Evolutionary conservation across 306 rosid species (phyloP), one percentile per base, ranked within the genome.

Genomic region (Gastrolobium villosum): DNA sequence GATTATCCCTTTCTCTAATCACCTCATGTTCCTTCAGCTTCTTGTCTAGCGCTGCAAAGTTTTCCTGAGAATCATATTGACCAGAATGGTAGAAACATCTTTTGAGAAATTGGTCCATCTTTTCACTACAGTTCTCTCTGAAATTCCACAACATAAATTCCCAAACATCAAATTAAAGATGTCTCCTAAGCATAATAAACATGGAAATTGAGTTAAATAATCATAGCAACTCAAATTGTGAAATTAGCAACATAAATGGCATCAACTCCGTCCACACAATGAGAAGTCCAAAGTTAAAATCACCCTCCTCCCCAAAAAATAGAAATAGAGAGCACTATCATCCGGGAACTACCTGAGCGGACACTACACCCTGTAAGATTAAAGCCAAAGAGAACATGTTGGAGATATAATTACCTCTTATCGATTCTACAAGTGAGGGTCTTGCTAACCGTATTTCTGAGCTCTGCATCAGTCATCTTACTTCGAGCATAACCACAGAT

Each of bases 21-120:
- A 93, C 98, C 97, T 93, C 98, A 32, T 89, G 98, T 72, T 85
- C 93, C 84, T 84, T 91, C 44, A 93, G 92, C 82, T 89, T 93
- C 87, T 84, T 89, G 91, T 88, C 97, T 34, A 91, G 85, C 48
- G 82, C 92, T 28, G 88, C 84, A 80, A 93, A 93, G 75, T 91
- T 77, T 46, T 89, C 93, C 74, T 78, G 84, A 46, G 98, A 91
- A 86, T 91, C 98, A 87, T 93, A 93, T 83, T 93, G 98, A 65
- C 98, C 98, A 31, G 95, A 83, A 85, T 93, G 98, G 86, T 93
- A 93, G 87, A 91, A 93, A 81, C 98, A 93, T 78, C 98, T 89
- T 76, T 83, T 48, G 53, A 93, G 97, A 83, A 93, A 93, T 63
- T 93, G 75, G 1, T 91, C 95, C 95, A 93, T 93, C 79, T 93